Evolutionary conservation across 176 grass and related monocot species (phyloP), one percentile per base, ranked within the genome.

Genomic region (Zizania latifolia): DNA sequence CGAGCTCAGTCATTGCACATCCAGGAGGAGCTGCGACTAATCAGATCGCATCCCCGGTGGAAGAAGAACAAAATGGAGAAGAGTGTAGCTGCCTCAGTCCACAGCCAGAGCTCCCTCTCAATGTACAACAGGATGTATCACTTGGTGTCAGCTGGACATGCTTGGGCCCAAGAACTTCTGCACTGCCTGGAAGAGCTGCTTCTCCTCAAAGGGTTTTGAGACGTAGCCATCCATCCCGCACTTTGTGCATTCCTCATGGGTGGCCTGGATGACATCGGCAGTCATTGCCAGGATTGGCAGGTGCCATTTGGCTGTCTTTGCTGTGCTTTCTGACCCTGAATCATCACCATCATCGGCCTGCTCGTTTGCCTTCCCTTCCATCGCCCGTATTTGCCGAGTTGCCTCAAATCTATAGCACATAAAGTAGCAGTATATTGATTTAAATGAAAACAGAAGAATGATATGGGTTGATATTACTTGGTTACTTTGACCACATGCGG

Each of bases 191-290:
- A 86, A 95, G 36, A 99, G 87, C 83, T 92, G 96, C 36, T 86
- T 88, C 91, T 92, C 96, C 67, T 99, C 92, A 0, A 99, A 99
- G 48, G 96, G 96, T 75, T 99, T 99, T 3, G 96, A 92, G 61
- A 99, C 96, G 21, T 99, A 95, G n/a, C 92, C 96, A 68, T 99
- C 96, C 96, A 99, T 94, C 8, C 92, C 96, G 7, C 58, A 77
- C 77, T 90, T 99, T 15, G 80, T 82, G 85, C 96, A 99, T 71
- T 99, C 85, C 62, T 99, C 96, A 5, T 86, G 70, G 30, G 96
- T 99, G 32, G 91, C 89, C 72, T 99, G 96, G 71, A 99, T 92
- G 40, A 99, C 96, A 72, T 99, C 96, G 0, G 96, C 96, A 14
- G 92, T 99, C 92, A 99, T 95, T 73, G 96, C 96, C 59, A 99